phyloP scores from a whole-genome alignment of 2,329 filamentous ascomycete species.

The Microdochium paspali region DNA sequence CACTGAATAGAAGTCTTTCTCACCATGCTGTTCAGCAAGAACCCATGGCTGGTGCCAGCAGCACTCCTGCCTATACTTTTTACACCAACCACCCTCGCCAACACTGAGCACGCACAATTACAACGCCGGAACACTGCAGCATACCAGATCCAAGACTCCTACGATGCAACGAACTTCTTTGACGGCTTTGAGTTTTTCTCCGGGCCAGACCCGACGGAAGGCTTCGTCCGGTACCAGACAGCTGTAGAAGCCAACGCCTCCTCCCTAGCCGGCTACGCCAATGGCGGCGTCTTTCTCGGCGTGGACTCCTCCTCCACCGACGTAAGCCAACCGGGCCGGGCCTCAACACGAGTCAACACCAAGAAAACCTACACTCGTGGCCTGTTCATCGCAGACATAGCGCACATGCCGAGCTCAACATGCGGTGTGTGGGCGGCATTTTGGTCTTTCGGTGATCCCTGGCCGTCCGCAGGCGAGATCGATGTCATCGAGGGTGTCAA shows the following conservation, averaged over 20 bases:
- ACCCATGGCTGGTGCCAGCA: no score
- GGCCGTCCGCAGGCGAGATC: conserved; percentile 65
- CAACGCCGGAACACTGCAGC: conserved; percentile 1
- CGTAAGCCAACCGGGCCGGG: conserved; percentile 45
- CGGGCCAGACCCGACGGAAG: conserved; percentile 58
- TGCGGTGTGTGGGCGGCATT: conserved; percentile 74
- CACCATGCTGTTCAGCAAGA: no score
- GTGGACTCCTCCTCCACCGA: conserved; percentile 53
- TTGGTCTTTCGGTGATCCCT: conserved; percentile 57
- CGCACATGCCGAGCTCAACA: conserved; percentile 63
- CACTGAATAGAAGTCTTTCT: no score
- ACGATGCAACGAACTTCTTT: conserved; percentile 46
- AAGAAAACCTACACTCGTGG: conserved; percentile 58
- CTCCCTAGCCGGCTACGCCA: conserved; percentile 47
- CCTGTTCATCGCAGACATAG: conserved; percentile 64
- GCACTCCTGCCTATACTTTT: neutral
- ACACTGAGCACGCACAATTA: neutral
- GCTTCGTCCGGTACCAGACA: conserved; percentile 63
- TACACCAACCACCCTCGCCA: neutral
- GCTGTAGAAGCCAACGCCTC: conserved; percentile 44
- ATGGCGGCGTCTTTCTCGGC: conserved; percentile 55
- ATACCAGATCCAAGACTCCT: conserved; percentile 38
- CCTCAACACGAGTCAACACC: conserved; percentile 61
- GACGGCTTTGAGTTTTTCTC: conserved; percentile 45
- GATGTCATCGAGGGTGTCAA: conserved; percentile 77